Evolutionary conservation across 495 filamentous ascomycete genomes (phyloP).

Genomic region (Bathelium albidoporum): DNA sequence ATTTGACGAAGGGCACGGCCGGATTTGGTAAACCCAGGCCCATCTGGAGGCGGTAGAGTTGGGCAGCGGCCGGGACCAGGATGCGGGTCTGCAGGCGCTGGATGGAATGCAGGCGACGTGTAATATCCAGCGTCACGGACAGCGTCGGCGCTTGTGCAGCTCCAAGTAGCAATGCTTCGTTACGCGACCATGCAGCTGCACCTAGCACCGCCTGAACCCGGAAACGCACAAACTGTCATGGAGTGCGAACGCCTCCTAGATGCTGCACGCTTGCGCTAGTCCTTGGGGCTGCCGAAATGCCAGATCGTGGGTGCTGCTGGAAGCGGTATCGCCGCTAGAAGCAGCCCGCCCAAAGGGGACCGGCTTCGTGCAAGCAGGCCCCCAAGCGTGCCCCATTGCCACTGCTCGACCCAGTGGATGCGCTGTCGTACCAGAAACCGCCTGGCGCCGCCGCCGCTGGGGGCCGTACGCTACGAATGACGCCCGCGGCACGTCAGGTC

Average conservation of each 20-base stretch:
- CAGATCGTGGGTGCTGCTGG: constrained; percentile 1
- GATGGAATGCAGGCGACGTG: not conserved
- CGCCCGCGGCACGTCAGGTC: not conserved
- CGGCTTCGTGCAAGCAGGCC: not conserved
- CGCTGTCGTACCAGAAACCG: not conserved
- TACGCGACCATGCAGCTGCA: not conserved
- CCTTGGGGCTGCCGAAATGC: not conserved
- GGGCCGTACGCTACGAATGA: no score
- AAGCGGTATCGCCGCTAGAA: not conserved
- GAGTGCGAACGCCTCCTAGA: not conserved
- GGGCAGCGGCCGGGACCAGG: not conserved
- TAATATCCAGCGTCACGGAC: not conserved
- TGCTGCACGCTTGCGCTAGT: not conserved
- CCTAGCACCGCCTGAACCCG: not conserved
- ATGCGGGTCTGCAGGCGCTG: not conserved
- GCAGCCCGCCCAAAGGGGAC: not conserved
- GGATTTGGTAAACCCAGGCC: not conserved
- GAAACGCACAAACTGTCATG: not conserved
- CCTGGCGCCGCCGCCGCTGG: not conserved
- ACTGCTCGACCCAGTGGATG: not conserved
- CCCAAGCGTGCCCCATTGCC: not conserved
- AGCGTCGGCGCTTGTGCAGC: constrained; percentile 3
- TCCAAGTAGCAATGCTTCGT: not conserved
- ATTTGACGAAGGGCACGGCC: not conserved
- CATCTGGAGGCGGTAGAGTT: not conserved